Evolutionary conservation across 495 filamentous ascomycete species (phyloP), one percentile per base, ranked within the genome.

Genomic region (Penicillium tannophilum): DNA sequence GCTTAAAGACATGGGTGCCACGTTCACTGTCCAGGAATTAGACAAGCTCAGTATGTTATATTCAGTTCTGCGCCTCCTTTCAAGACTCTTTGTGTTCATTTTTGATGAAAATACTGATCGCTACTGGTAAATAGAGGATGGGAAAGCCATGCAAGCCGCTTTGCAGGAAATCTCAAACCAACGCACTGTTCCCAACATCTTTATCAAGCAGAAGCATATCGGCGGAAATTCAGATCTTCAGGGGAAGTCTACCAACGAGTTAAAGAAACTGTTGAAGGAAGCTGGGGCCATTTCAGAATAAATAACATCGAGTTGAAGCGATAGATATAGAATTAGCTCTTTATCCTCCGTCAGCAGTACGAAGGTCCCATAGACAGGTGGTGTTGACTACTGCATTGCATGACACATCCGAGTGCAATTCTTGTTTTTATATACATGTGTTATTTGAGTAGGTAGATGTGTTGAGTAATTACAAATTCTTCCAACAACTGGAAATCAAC

Each of bases 221-320:
- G 90, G 91, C 36, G 91, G 91, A 50, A 93, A 94, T 79, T 92
- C 88, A 3, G 91, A 94, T 63, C 72, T 95, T 51, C 88, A 93
- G 69, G 49, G 33, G 9, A 36, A 36, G 9, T 36, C 33, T 10
- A 36, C 33, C 33, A 36, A 14, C 3, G 33, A 36, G 12, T 36
- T 36, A 14, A 36, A 12, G 33, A 36, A 36, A 12, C 1, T 36
- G 12, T 12, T 36, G 12, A 36, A 36, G 9, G 33, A 36, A 3
- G 33, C 33, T 3, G 33, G 33, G 12, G 33, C 33, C 9, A 10
- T 36, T 36, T 36, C 28, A 28, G 28, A 1, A 28, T 28, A 7
- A 4, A 28, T 4, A 3, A 28, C 6, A 28, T 28, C 0, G 28
- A 2, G 0, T 28, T 28, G 28, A 4, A 28, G 28, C 28, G 4